Evolutionary conservation across 108 stramenopile species (phyloP), one percentile per base, ranked within the genome.

Genomic region (Thalassiosira profunda): DNA sequence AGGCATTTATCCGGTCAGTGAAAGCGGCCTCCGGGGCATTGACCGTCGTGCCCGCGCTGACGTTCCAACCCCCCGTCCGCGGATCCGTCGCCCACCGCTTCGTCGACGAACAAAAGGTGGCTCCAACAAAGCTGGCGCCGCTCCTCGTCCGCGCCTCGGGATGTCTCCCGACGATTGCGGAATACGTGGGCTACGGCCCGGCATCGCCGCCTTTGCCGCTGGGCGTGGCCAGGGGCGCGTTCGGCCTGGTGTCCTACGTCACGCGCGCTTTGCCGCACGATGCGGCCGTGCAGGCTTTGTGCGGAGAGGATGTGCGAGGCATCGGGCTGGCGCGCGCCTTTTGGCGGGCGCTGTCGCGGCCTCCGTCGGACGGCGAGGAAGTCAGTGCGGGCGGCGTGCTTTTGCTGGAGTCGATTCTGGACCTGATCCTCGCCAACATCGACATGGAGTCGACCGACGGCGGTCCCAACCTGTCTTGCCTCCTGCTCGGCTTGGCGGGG

Each of bases 331-430:
- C 81, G 12, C 44, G 25, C 20, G 72, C 72, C 6, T 76, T 87
- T 42, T 81, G 83, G 0, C 71, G 67, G 15, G 63, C 74, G 4
- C 70, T 89, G n/a, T 84, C 74, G 1, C 46, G 84, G 11, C 82
- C 85, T n/a, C 14, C 43, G 24, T 45, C 8, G 15, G 46, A 68
- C n/a, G 37, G 18, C 6, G 54, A 68, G 18, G 57, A 73, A 25
- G n/a, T n/a, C n/a, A n/a, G n/a, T n/a, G n/a, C n/a, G n/a, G n/a
- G n/a, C n/a, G 67, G 62, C 38, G 51, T 49, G 61, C 58, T 26
- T 30, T 65, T 79, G 14, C 45, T 56, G 38, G 40, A 67, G 29
- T 66, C 62, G 17, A 74, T 79, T 69, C 56, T 74, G 44, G 73
- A 73, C 31, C 36, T 70, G 29, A 70, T 71, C 10, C 44, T 79